Evolutionary conservation across 1,284 basidiomycete species (phyloP).

Genomic region (Bjerkandera adusta): DNA sequence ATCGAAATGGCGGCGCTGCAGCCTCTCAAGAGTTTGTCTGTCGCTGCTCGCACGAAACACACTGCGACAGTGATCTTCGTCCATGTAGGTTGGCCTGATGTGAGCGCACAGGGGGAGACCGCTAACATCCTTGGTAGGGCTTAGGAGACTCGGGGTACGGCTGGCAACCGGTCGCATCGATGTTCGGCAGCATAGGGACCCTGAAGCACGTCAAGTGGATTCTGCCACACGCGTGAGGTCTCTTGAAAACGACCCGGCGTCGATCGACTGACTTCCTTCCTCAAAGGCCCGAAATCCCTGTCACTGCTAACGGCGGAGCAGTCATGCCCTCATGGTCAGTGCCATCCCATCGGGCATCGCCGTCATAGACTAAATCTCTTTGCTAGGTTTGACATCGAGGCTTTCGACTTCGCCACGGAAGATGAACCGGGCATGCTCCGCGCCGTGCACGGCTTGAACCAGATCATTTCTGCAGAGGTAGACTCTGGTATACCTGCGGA

Average conservation of each 20-base stretch:
- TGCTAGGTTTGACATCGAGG: constrained; percentile 71
- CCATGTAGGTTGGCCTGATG: constrained; percentile 55
- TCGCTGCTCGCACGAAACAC: constrained; percentile 61
- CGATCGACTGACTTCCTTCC: constrained; percentile 7
- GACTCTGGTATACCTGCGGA: constrained; percentile 65
- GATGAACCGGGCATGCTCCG: constrained; percentile 77
- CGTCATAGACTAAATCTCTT: constrained; percentile 2
- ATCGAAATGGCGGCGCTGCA: constrained; percentile 31
- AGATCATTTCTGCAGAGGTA: constrained; percentile 74
- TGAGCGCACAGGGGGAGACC: no score
- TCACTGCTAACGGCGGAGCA: constrained; percentile 70
- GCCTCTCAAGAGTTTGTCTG: constrained; percentile 47
- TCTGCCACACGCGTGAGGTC: constrained; percentile 70
- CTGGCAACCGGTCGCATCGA: constrained; percentile 76
- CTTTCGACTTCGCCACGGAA: constrained; percentile 58
- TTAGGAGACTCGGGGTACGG: constrained; percentile 75
- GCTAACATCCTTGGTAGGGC: constrained; percentile 44
- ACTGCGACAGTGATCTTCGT: constrained; percentile 88
- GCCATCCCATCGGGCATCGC: constrained; percentile 5
- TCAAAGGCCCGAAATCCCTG: constrained; percentile 49
- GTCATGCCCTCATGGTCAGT: constrained; percentile 71
- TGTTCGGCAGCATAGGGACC: constrained; percentile 45
- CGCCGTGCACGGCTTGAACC: constrained; percentile 60
- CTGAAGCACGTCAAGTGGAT: constrained; percentile 83
- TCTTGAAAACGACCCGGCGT: constrained; percentile 5